Percentiles rank a stretch among this genome's conserved stretches.
These are phyloP conservation scores for Pezicula radicicola DNA, from an alignment of 2,329 filamentous ascomycete genomes.

Conservation along the genomic window DNA sequence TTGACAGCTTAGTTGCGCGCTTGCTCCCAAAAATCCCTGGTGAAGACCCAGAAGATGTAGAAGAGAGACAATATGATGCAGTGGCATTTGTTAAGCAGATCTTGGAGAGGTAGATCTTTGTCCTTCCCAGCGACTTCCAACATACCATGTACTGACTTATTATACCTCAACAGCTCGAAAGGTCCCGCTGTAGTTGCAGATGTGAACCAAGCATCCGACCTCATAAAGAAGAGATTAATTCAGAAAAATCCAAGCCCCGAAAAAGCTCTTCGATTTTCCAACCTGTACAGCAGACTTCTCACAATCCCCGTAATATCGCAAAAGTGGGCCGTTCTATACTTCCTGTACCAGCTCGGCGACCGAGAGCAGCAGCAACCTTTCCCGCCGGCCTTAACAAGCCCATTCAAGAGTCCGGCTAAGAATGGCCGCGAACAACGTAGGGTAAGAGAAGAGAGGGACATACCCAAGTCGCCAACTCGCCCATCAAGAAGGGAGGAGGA, in stretches of 20 bases:
- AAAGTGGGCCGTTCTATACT: constrained; percentile 95
- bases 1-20: constrained; percentile 74
- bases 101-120: constrained; percentile 33
- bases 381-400: constrained; percentile 23
- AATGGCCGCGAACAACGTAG: constrained; percentile 13
- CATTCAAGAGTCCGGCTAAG: constrained; percentile 28
- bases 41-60: constrained; percentile 64
- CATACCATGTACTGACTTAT: background rate
- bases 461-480: constrained; percentile 27
- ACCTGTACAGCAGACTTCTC: constrained; percentile 84
- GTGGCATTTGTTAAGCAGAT: constrained; percentile 45
- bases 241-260: constrained; percentile 70
- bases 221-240: constrained; percentile 86
- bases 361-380: constrained; percentile 30
- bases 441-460: constrained; percentile 10
- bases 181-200: constrained; percentile 34
- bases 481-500: constrained; percentile 35
- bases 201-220: constrained; percentile 86
- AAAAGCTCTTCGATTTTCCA: constrained; percentile 80
- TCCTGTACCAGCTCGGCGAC: constrained; percentile 81
- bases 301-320: constrained; percentile 90
- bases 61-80: constrained; percentile 66
- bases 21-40: constrained; percentile 64
- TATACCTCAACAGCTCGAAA: constrained; percentile 15
- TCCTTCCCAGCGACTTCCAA: background rate